Evolutionary conservation across 192 early-diverging fungal species (phyloP), one percentile per base, ranked within the genome.

Genomic region (Mortierella claussenii): DNA sequence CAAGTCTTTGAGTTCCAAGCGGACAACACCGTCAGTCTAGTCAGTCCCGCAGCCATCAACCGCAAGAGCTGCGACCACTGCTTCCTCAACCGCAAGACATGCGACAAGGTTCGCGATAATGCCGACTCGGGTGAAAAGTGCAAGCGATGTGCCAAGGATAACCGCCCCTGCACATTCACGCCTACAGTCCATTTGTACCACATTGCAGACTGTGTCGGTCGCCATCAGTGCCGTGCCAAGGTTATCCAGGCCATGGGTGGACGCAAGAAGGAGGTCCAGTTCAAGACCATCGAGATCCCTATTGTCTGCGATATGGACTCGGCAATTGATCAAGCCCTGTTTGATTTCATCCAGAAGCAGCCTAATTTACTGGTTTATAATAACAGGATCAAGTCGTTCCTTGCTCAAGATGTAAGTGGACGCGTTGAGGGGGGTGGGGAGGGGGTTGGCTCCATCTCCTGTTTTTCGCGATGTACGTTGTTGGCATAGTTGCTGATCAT

Each of bases 161-260:
- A 76, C 53, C 63, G 73, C 12, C 73, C 73, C 27, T 76, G 73
- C 53, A 76, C 73, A 0, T 76, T 76, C 46, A 76, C 73, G 6
- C 73, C 73, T 4, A 76, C 73, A 9, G 73, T 76, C 15, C 73
- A 76, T 51, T 53, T 76, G 4, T 76, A 76, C 59, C 73, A 76
- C 20, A 76, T 76, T 37, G 73, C 73, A 11, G 73, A 76, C 45
- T 76, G 73, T 52, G 73, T 76, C 12, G 73, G 73, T 17, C 73
- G 73, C n/a, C 73, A 76, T 34, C 73, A 76, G 17, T 76, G 73
- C 40, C 63, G 73, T 21, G 73, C 73, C 58, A 76, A 76, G 47
- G 73, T 76, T 15, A 60, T 76, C 59, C 73, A 76, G 59, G 73
- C 73, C 28, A 76, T 76, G 73, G 73, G 73, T n/a, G 73, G 73